phyloP scores from a whole-genome alignment of 306 rosid genomes.

The Cucurbita argyrosperma region DNA sequence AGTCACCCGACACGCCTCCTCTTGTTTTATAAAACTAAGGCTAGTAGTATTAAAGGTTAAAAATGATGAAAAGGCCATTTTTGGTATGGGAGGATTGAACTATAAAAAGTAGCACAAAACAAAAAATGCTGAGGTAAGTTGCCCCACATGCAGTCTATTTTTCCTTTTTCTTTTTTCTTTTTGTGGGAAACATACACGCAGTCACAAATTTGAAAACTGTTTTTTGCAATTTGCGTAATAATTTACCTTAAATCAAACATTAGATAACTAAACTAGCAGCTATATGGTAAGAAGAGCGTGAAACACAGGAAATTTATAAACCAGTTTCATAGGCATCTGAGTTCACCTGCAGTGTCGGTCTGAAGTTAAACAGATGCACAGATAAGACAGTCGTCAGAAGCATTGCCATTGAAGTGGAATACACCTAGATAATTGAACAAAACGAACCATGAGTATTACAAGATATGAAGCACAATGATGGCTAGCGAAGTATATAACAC shows the following conservation, averaged over 20 bases:
- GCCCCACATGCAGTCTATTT: neutral
- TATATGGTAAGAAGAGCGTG: neutral
- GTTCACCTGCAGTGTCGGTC: conserved; percentile 75
- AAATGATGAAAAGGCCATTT: neutral
- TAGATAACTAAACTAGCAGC: neutral
- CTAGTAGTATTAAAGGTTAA: too few species aligned
- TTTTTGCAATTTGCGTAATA: neutral
- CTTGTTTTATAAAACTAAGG: too few species aligned
- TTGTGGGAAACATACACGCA: neutral
- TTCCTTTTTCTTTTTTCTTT: too few species aligned
- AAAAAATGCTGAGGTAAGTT: neutral
- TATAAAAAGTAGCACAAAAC: neutral
- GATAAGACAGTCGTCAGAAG: conserved; percentile 72
- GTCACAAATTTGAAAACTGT: neutral
- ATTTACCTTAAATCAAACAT: neutral
- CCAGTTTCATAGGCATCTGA: neutral
- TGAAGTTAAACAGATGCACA: conserved; percentile 61
- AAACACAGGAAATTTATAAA: neutral
- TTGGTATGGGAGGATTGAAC: neutral
- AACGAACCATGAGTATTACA: neutral
- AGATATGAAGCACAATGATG: neutral
- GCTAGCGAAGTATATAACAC: neutral
- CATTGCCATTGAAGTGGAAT: conserved; percentile 98
- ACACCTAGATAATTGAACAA: conserved; percentile 30
- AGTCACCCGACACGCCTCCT: too few species aligned